phyloP scores from a whole-genome alignment of 805 yeast genomes.

The Metschnikowia orientalis region DNA sequence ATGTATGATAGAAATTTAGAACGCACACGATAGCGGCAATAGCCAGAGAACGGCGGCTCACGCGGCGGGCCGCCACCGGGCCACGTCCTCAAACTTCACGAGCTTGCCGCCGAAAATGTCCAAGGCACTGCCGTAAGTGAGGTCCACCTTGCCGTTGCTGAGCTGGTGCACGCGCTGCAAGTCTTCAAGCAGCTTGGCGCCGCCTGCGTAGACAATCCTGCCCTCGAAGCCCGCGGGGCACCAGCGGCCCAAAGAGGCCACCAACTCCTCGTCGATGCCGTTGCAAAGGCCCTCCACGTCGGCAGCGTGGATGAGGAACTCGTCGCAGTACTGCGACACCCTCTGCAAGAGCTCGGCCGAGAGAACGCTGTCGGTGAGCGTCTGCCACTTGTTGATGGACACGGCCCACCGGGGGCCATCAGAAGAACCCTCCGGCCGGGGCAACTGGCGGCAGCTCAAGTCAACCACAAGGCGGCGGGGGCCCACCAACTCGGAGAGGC shows the following conservation, averaged over 20 bases:
- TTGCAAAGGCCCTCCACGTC: slow-evolving; percentile 96
- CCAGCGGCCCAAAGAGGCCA: slow-evolving; percentile 73
- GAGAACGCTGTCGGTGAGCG: slow-evolving; percentile 64
- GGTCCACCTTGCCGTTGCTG: slow-evolving; percentile 80
- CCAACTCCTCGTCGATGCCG: slow-evolving; percentile 85
- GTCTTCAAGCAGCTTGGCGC: slow-evolving; percentile 75
- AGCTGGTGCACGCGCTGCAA: slow-evolving; percentile 59
- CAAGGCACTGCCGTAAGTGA: slow-evolving; percentile 88
- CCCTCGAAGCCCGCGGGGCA: slow-evolving; percentile 47
- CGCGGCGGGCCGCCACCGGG: too few species aligned
- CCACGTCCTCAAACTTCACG: slow-evolving; percentile 72
- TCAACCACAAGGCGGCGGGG: slow-evolving; percentile 73
- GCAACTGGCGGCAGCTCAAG: slow-evolving; percentile 63
- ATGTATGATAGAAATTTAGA: slow-evolving; percentile 5
- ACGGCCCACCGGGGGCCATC: slow-evolving; percentile 64
- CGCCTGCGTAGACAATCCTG: slow-evolving; percentile 94
- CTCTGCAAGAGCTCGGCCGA: slow-evolving; percentile 47
- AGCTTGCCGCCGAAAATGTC: slow-evolving; percentile 91
- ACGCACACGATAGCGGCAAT: too few species aligned
- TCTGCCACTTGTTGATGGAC: slow-evolving; percentile 98
- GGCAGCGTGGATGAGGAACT: slow-evolving; percentile 93
- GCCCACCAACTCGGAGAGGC: slow-evolving; percentile 56
- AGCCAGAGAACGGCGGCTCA: too few species aligned
- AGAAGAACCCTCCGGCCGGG: slow-evolving; percentile 20
- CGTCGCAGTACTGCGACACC: slow-evolving; percentile 68